Evolutionary conservation across 2,329 filamentous ascomycete species (phyloP).

Genomic region (Parafenestella ontariensis): DNA sequence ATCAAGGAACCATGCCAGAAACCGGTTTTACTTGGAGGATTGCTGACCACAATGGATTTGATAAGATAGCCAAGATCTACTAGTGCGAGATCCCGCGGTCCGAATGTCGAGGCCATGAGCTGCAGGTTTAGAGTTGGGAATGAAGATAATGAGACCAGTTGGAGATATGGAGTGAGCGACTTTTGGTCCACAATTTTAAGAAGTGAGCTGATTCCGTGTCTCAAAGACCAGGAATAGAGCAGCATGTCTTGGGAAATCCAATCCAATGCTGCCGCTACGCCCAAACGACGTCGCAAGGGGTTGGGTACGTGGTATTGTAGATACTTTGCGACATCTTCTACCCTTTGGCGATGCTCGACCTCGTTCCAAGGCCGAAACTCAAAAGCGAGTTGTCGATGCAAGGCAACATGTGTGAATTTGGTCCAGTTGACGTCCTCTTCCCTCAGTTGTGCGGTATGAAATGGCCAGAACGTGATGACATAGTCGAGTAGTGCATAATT

Average conservation of each 20-base stretch:
- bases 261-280: background rate
- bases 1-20: background rate
- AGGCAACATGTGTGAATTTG: background rate
- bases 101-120: too few relatives aligned
- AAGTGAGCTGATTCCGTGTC: background rate
- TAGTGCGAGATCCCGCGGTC: too few relatives aligned
- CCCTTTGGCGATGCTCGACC: background rate
- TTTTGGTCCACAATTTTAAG: background rate
- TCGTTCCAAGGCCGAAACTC: background rate
- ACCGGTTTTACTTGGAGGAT: background rate
- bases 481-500: slow-evolving; percentile 3
- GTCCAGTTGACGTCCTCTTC: background rate
- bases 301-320: too few relatives aligned
- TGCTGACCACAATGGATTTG: background rate
- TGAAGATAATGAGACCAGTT: too few relatives aligned
- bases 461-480: background rate
- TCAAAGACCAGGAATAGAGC: background rate
- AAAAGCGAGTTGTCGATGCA: background rate
- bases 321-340: background rate
- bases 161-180: background rate
- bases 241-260: background rate
- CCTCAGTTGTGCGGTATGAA: background rate
- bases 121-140: too few relatives aligned
- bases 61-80: background rate
- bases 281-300: background rate